Evolutionary conservation across 805 yeast species (phyloP).

Genomic region (Isabelozyma heimii): DNA sequence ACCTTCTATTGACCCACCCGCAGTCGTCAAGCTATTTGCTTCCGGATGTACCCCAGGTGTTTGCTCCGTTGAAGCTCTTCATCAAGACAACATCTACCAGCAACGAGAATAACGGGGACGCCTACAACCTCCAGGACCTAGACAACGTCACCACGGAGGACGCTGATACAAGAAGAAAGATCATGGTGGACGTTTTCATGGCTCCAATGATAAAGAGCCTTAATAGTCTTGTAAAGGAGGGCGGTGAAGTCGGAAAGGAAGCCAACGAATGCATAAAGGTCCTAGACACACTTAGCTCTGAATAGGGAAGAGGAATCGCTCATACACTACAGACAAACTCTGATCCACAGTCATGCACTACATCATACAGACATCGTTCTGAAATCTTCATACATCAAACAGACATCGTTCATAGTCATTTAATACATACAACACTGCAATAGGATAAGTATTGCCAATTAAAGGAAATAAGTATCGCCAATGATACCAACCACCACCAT

Average conservation of each 20-base stretch:
- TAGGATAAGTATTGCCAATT: neutral
- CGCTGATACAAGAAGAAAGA: constrained; percentile 48
- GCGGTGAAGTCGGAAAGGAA: constrained; percentile 66
- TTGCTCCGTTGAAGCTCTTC: constrained; percentile 59
- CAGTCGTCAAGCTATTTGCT: constrained; percentile 51
- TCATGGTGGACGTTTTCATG: constrained; percentile 52
- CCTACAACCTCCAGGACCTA: constrained; percentile 33
- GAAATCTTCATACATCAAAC: too few species aligned
- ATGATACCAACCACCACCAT: constrained; percentile 54
- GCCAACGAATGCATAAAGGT: constrained; percentile 15
- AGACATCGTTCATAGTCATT: neutral
- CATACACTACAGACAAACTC: too few species aligned
- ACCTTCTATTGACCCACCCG: constrained; percentile 36
- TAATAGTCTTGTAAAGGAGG: constrained; percentile 55
- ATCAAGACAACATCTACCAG: constrained; percentile 17
- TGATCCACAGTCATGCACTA: too few species aligned
- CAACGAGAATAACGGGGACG: constrained; percentile 16
- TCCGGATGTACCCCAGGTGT: constrained; percentile 62
- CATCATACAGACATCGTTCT: neutral
- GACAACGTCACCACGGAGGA: constrained; percentile 59
- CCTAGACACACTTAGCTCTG: neutral
- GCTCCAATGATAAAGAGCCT: constrained; percentile 51
- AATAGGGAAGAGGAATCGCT: neutral
- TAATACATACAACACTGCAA: neutral
- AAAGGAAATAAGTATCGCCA: constrained; percentile 44